Evolutionary conservation across 805 yeast species (phyloP), one percentile per base, ranked within the genome.

Genomic region (Metschnikowia baotianmanensis): DNA sequence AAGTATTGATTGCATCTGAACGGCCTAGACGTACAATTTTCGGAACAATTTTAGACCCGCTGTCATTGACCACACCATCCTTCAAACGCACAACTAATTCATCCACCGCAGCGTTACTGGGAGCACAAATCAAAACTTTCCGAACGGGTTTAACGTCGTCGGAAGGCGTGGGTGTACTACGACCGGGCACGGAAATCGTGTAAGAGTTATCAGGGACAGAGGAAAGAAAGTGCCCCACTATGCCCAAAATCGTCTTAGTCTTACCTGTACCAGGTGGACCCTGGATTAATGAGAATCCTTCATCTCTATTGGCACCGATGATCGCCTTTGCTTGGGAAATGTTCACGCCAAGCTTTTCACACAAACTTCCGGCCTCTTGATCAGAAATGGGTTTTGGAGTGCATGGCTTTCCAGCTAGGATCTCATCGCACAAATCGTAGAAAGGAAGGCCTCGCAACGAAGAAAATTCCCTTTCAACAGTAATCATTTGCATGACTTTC

Each of bases 261-360:
- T 93, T 93, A 69, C 99, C 99, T 0, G 98, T 91, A 62, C 99
- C 99, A 0, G 99, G 99, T 0, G 99, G 99, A 43, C 97, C 99
- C 65, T 93, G 99, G 60, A 93, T 90, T 38, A 93, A 70, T 0
- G 95, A 82, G 57, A 93, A 88, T 0, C 99, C 99, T 1, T 71
- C 70, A 7, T 76, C 69, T 18, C 70, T 60, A 22, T 80, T 77
- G 0, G 96, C 76, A 1, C 88, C 86, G 10, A 82, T 71, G 43
- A 93, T 86, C 0, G 99, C 99, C 22, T 65, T 72, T 0, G 98
- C 98, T 63, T 93, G 99, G 0, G 99, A 91, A 20, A 75, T 72
- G 63, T 95, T 93, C 26, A 90, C 84, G 16, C 74, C 69, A 51
- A 79, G 83, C 8, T 70, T 57, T 5, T 54, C 51, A 42, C 75